Evolutionary conservation across 2,329 filamentous ascomycete genomes (phyloP).

Genomic region (Epichloe baconii): DNA sequence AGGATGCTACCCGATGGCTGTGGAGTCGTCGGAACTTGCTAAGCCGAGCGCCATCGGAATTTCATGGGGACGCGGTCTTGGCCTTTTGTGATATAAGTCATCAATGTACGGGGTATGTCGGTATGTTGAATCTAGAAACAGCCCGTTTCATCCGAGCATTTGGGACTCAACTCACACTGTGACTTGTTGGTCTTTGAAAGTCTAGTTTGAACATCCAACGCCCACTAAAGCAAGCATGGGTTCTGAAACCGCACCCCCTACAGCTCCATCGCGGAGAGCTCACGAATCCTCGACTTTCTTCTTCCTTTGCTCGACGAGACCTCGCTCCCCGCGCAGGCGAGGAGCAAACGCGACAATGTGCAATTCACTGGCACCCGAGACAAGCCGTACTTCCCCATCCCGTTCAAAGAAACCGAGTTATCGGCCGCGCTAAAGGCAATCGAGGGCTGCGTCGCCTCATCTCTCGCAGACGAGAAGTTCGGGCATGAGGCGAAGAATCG

Average conservation of each 20-base stretch:
- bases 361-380: slow-evolving; percentile 22
- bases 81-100: too few relatives aligned
- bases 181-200: too few relatives aligned
- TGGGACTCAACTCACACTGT: too few relatives aligned
- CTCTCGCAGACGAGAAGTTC: slow-evolving; percentile 17
- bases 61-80: not conserved
- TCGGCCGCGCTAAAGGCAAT: slow-evolving; percentile 30
- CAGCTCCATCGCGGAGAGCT: slow-evolving; percentile 14
- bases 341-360: slow-evolving; percentile 13
- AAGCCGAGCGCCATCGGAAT: not conserved
- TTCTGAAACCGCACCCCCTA: slow-evolving; percentile 6
- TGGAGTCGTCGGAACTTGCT: not conserved
- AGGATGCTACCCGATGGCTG: not conserved
- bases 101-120: too few relatives aligned
- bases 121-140: too few relatives aligned
- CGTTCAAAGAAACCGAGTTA: slow-evolving; percentile 33
- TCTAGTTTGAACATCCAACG: not conserved
- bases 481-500: slow-evolving; percentile 5
- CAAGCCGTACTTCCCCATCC: slow-evolving; percentile 31
- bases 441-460: slow-evolving; percentile 22
- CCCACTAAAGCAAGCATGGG: not conserved
- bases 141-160: too few relatives aligned
- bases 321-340: slow-evolving; percentile 17
- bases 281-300: slow-evolving; percentile 13
- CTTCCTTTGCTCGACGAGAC: slow-evolving; percentile 14